Base-by-base conservation (phyloP, 441 rosid genomes). In the Adansonia gregorii region DNA sequence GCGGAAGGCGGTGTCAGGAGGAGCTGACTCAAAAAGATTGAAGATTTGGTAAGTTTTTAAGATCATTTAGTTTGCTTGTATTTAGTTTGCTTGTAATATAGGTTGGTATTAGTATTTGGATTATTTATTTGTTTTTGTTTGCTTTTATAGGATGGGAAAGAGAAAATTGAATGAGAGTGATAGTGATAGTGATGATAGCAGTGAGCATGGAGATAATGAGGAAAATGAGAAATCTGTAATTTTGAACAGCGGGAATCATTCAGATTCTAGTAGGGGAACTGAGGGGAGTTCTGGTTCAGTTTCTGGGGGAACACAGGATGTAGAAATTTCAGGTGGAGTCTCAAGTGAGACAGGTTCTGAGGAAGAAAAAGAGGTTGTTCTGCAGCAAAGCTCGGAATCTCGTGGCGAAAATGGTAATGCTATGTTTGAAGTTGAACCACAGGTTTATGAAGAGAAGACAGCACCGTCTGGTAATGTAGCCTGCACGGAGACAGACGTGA, bases 111-210 rank as follows among this genome's bases (percentile, higher is more conserved):
- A 43, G 67, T 72, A 12, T 55, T 59, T 43, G 31, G 67, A 22
- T 17, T 17, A 31, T 66, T 60, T 9, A 4, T 11, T 27, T 67
- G 63, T 66, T 72, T 71, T 81, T 68, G 59, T 8, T 77, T 69
- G 60, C 45, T 31, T 41, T 6, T 55, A 72, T 78, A 94, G 97
- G 97, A 87, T 88, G 91, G 98, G 98, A 45, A 93, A 93, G 87
- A 85, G 90, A 72, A 87, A 78, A 79, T 24, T 89, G 82, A 92
- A 73, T 72, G 97, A 78, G 59, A 88, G 93, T 79, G 98, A 91
- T 59, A 84, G 91, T 41, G 94, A 84, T 65, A 89, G 85, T 81
- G 85, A 84, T 74, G 83, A 87, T 81, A 85, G 83, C 72, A 85
- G 87, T 27, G 90, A 87, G 60, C 89, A 88, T 66, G 90, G 84